These are phyloP conservation scores for Yamadazyma akitaensis DNA, from an alignment of 805 yeast genomes.

Conservation along the genomic window DNA sequence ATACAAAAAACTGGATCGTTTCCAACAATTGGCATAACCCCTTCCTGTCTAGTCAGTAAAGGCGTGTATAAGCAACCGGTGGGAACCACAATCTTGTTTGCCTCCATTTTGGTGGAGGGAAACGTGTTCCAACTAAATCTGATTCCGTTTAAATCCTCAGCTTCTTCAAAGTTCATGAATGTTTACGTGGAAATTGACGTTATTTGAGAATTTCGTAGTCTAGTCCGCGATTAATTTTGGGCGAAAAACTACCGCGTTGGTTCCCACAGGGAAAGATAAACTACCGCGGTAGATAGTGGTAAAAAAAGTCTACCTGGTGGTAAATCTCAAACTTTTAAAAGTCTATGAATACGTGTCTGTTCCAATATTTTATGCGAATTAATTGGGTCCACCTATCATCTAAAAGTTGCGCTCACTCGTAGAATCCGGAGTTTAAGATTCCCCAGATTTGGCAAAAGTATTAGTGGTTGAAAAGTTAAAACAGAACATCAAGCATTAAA, in stretches of 20 bases:
- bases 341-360: neutral
- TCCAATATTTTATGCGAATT: neutral
- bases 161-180: conserved; percentile 45
- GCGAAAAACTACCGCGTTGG: neutral
- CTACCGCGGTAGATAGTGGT: neutral
- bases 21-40: conserved; percentile 29
- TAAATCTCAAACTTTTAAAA: no score
- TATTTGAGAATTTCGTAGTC: neutral
- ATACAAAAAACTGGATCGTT: conserved; percentile 42
- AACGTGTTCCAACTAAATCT: conserved; percentile 71
- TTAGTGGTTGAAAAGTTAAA: no score
- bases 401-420: neutral
- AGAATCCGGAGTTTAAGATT: neutral
- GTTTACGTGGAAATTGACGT: conserved; percentile 7
- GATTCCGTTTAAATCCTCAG: conserved; percentile 72
- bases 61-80: conserved; percentile 60
- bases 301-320: neutral
- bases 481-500: neutral
- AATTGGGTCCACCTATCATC: neutral
- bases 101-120: conserved; percentile 53
- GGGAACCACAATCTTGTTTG: conserved; percentile 51
- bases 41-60: conserved; percentile 41
- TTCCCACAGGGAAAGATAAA: neutral
- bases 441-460: neutral
- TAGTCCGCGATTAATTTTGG: neutral